Evolutionary conservation across 108 stramenopile genomes (phyloP).

Genomic region (Nannochloropsis salina): DNA sequence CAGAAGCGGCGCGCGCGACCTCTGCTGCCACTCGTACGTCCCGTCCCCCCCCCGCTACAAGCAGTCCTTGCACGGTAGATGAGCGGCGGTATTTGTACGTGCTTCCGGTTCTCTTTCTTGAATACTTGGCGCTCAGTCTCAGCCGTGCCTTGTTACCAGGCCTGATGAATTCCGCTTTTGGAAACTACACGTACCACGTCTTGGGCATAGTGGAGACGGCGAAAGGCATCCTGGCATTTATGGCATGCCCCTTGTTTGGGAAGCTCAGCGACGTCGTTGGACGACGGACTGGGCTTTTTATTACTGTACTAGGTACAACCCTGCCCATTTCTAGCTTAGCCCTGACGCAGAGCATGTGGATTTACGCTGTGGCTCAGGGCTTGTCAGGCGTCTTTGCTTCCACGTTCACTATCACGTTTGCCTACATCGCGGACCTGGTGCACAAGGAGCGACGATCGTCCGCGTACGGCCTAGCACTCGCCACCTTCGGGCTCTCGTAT

Average conservation of each 20-base stretch:
- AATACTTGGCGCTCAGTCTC: constrained; percentile 70
- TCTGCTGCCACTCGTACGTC: not conserved
- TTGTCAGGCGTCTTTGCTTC: constrained; percentile 77
- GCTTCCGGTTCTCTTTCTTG: constrained; percentile 81
- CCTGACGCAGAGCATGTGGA: constrained; percentile 56
- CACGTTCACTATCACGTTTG: constrained; percentile 94
- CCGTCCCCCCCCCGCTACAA: not conserved
- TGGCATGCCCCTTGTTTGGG: constrained; percentile 84
- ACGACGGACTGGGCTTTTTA: constrained; percentile 67
- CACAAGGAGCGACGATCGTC: constrained; percentile 70
- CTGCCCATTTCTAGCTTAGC: constrained; percentile 79
- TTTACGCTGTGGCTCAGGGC: constrained; percentile 27
- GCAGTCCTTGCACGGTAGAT: not conserved
- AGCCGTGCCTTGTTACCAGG: constrained; percentile 63
- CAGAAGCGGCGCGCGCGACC: not conserved
- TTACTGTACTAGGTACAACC: constrained; percentile 82
- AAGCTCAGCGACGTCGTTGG: constrained; percentile 75
- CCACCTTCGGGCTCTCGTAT: constrained; percentile 86
- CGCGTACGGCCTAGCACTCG: constrained; percentile 92
- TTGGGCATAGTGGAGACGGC: constrained; percentile 77
- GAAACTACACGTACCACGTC: constrained; percentile 65
- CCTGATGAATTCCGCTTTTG: constrained; percentile 65
- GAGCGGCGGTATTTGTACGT: constrained; percentile 52
- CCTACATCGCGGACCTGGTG: constrained; percentile 90
- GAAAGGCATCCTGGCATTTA: constrained; percentile 81